Percentiles rank a stretch among this genome's conserved stretches.
phyloP scores from a whole-genome alignment of 371 early-diverging fungal species.

The Mucor lusitanicus region DNA sequence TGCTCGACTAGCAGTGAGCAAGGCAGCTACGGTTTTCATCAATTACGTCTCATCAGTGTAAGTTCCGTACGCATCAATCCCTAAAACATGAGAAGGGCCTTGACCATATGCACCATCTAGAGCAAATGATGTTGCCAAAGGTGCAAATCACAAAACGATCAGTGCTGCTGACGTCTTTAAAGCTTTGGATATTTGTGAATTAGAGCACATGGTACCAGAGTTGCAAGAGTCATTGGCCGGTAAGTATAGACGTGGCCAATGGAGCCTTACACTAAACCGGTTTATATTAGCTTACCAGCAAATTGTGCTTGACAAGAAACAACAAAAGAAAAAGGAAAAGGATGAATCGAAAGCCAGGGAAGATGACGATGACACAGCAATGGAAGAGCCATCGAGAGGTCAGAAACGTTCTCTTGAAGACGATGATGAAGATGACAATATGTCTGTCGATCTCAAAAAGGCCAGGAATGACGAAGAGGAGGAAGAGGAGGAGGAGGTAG shows the following conservation, averaged over 20 bases:
- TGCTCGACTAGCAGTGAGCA: slow-evolving; percentile 62
- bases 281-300: slow-evolving; percentile 26
- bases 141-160: slow-evolving; percentile 53
- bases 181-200: slow-evolving; percentile 57
- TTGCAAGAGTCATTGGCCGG: slow-evolving; percentile 36
- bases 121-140: slow-evolving; percentile 56
- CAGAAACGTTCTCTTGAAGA: slow-evolving; percentile 35
- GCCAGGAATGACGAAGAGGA: not conserved
- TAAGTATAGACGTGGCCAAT: not conserved
- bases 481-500: slow-evolving; percentile 10
- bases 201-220: slow-evolving; percentile 51
- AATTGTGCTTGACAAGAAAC: slow-evolving; percentile 30
- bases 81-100: no score
- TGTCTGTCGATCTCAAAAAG: slow-evolving; percentile 8
- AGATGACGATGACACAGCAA: slow-evolving; percentile 11
- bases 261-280: not conserved
- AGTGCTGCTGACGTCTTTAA: slow-evolving; percentile 55
- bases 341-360: slow-evolving; percentile 19
- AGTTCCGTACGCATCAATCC: not conserved
- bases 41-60: slow-evolving; percentile 65
- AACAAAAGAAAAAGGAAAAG: slow-evolving; percentile 29
- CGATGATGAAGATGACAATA: slow-evolving; percentile 14
- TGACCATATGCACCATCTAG: slow-evolving; percentile 20
- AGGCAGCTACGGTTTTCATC: slow-evolving; percentile 65
- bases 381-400: slow-evolving; percentile 15